Percentiles rank a stretch among this genome's conserved stretches.
Conservation (phyloP, 108 stramenopile species). For the Fragilaria crotonensis region DNA sequence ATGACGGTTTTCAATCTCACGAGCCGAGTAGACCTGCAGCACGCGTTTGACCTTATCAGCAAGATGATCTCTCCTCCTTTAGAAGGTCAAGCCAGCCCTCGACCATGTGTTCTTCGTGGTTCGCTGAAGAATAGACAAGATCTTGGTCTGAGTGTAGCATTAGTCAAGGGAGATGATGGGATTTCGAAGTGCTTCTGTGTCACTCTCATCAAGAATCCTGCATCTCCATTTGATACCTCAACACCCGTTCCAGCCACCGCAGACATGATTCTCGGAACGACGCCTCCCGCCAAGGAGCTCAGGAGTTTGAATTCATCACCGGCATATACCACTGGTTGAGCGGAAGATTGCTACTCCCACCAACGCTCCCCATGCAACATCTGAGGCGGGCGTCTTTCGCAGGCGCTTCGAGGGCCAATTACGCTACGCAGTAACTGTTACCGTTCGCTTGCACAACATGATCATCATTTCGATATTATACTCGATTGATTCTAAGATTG, state of each 20-base stretch:
- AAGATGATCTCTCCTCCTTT: conserved; percentile 68
- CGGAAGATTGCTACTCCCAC: no score
- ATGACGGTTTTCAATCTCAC: conserved; percentile 88
- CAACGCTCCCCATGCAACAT: no score
- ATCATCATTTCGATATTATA: no score
- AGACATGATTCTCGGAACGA: conserved; percentile 18
- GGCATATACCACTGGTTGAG: conserved; percentile 21
- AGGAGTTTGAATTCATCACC: conserved; percentile 1
- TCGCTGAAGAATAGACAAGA: conserved; percentile 50
- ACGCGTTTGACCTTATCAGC: conserved; percentile 82
- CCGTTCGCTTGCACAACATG: no score
- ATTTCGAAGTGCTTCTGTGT: conserved; percentile 80
- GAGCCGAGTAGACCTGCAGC: conserved; percentile 62
- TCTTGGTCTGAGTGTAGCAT: conserved; percentile 58
- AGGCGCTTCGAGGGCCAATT: no score
- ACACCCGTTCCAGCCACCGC: conserved; percentile 56
- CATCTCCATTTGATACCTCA: conserved; percentile 41
- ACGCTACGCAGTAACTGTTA: no score
- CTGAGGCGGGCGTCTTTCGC: no score
- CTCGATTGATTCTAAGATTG: no score
- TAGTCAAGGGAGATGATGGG: conserved; percentile 66
- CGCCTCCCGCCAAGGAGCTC: neutral
- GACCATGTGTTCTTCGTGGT: conserved; percentile 30
- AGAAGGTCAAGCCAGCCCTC: conserved; percentile 17
- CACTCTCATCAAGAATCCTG: conserved; percentile 65